A percentile compares a stretch with the other conserved stretches of the same genome.
phyloP scores from a whole-genome alignment of 2,329 filamentous ascomycete species.

The Trichophyton benhamiae region DNA sequence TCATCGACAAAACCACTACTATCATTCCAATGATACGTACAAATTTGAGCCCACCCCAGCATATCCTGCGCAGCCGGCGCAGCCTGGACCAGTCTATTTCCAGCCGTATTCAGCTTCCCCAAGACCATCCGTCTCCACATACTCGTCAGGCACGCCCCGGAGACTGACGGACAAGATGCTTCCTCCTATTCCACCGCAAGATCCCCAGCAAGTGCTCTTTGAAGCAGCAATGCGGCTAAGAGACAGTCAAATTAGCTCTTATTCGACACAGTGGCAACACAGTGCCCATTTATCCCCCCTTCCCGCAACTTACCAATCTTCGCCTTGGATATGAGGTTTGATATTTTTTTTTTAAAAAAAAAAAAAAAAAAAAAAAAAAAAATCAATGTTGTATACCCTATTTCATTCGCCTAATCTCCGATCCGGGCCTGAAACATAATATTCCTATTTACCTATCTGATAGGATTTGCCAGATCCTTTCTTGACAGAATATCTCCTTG shows the following conservation, averaged over 20 bases:
- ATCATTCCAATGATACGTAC: neutral
- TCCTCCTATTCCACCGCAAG: neutral
- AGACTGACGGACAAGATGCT: neutral
- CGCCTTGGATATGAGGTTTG: neutral
- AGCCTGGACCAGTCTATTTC: neutral
- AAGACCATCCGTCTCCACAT: neutral
- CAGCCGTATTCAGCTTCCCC: neutral
- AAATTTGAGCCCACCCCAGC: neutral
- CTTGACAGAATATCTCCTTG: neutral
- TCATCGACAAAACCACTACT: neutral
- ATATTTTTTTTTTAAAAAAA: no score
- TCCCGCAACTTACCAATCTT: neutral
- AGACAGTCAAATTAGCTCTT: neutral
- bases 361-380: neutral
- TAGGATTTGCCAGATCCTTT: neutral
- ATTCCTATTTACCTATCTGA: neutral
- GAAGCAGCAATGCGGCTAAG: neutral
- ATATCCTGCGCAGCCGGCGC: neutral
- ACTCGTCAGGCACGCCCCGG: neutral
- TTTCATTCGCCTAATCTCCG: neutral
- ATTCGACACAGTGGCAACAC: neutral
- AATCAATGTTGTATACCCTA: neutral
- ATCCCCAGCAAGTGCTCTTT: neutral
- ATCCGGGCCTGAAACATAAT: neutral
- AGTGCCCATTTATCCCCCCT: neutral